These are phyloP conservation scores for Komagataea norvegica DNA, from an alignment of 1,139 yeast species.

Conservation along the genomic window DNA sequence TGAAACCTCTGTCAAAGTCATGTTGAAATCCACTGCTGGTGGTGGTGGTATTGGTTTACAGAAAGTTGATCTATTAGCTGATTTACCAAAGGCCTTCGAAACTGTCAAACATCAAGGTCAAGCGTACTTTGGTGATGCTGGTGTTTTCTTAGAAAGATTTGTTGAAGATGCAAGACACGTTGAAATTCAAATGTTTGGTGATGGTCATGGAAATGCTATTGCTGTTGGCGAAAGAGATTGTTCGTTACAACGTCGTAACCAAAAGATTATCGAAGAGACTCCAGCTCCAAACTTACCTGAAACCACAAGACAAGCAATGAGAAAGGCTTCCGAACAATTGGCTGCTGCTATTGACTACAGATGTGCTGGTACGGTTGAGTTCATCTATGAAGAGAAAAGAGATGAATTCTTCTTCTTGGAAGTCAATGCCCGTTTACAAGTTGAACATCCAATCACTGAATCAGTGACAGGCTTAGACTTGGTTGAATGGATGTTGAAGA, in stretches of 20 bases:
- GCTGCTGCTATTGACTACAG: constrained; percentile 80
- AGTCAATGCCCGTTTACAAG: constrained; percentile 95
- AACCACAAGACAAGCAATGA: constrained; percentile 66
- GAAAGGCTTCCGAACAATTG: constrained; percentile 78
- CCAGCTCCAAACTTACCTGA: constrained; percentile 95
- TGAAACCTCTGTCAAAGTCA: constrained; percentile 39
- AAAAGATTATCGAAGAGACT: constrained; percentile 92
- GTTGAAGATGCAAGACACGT: constrained; percentile 95
- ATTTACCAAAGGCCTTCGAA: constrained; percentile 76
- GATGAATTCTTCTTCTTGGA: constrained; percentile 93
- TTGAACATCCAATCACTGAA: constrained; percentile 96
- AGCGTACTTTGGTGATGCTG: constrained; percentile 90
- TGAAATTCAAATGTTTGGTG: constrained; percentile 95
- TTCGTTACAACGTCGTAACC: constrained; percentile 94
- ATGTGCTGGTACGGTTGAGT: constrained; percentile 97
- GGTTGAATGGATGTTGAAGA: constrained; percentile 93
- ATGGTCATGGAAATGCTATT: constrained; percentile 85
- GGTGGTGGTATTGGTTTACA: constrained; percentile 99
- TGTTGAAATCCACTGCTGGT: constrained; percentile 98
- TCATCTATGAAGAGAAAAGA: constrained; percentile 77
- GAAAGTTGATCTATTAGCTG: constrained; percentile 77
- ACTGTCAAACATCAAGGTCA: constrained; percentile 92
- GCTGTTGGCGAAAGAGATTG: constrained; percentile 97
- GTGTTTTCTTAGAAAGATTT: constrained; percentile 89
- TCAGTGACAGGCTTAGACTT: constrained; percentile 89